phyloP scores from a whole-genome alignment of 257 asterid genomes.

The Knoxia roxburghii region DNA sequence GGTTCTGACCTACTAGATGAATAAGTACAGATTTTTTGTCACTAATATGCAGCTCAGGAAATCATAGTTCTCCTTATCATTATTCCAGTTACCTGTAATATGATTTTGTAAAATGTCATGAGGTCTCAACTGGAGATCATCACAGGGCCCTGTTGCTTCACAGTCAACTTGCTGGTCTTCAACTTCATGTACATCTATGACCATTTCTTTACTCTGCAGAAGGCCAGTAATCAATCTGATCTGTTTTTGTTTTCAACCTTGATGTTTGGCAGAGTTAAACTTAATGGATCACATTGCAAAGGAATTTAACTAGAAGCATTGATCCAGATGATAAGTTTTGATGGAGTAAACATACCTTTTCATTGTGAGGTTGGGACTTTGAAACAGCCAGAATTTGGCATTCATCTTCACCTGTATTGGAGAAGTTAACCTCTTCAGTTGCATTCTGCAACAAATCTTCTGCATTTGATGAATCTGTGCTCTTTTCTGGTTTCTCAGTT shows the following conservation, averaged over 20 bases:
- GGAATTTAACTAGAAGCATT: not conserved
- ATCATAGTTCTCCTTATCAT: not conserved
- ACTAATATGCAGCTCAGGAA: not conserved
- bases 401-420: slow-evolving; percentile 31
- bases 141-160: slow-evolving; percentile 11
- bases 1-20: not conserved
- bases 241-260: not conserved
- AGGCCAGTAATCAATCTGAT: slow-evolving; percentile 18
- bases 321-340: not conserved
- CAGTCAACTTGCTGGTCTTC: slow-evolving; percentile 23
- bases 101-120: slow-evolving; percentile 1
- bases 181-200: slow-evolving; percentile 16
- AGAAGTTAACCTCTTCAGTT: slow-evolving; percentile 14
- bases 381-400: slow-evolving; percentile 20
- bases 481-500: slow-evolving; percentile 13
- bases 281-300: not conserved
- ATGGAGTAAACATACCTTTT: slow-evolving; percentile 33
- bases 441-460: slow-evolving; percentile 11
- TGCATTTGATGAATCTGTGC: slow-evolving; percentile 8
- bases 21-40: not conserved
- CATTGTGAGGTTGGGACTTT: slow-evolving; percentile 20
- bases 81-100: slow-evolving; percentile 10
- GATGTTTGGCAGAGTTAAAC: not conserved
- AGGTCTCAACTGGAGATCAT: slow-evolving; percentile 5
- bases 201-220: slow-evolving; percentile 36